phyloP scores from a whole-genome alignment of 2,329 filamentous ascomycete species.

The Aspergillus quadrilineatus region DNA sequence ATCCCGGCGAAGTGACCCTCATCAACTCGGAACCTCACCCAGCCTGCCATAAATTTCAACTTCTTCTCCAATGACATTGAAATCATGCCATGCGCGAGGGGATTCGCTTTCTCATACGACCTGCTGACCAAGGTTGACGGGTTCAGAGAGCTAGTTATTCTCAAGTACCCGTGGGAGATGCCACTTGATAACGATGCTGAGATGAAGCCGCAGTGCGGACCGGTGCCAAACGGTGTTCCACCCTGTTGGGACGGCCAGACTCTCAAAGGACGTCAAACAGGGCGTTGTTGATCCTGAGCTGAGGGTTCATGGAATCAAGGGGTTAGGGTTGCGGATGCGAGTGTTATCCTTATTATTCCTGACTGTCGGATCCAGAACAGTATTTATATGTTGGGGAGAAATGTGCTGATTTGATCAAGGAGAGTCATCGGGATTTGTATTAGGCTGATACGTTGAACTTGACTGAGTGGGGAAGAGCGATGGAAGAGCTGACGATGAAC shows the following conservation, averaged over 20 bases:
- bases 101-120: slow-evolving; percentile 54
- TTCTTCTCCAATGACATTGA: slow-evolving; percentile 51
- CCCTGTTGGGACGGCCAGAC: slow-evolving; percentile 56
- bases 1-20: slow-evolving; percentile 40
- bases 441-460: background rate
- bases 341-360: slow-evolving; percentile 56
- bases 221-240: slow-evolving; percentile 36
- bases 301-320: slow-evolving; percentile 55
- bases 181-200: slow-evolving; percentile 55
- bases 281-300: slow-evolving; percentile 43
- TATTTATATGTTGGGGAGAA: slow-evolving; percentile 62
- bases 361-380: slow-evolving; percentile 60
- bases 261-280: slow-evolving; percentile 49
- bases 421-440: background rate
- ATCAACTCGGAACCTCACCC: slow-evolving; percentile 38
- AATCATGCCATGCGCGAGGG: slow-evolving; percentile 61
- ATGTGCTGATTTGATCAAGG: background rate
- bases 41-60: slow-evolving; percentile 43
- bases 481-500: no score
- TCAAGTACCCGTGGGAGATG: slow-evolving; percentile 61
- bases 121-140: slow-evolving; percentile 58
- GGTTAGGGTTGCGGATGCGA: slow-evolving; percentile 58
- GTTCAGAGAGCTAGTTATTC: slow-evolving; percentile 46
- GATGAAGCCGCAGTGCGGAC: slow-evolving; percentile 60
- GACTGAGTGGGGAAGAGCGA: no score